Conservation (phyloP, 768 basidiomycete species). For the Hericium coralloides region DNA sequence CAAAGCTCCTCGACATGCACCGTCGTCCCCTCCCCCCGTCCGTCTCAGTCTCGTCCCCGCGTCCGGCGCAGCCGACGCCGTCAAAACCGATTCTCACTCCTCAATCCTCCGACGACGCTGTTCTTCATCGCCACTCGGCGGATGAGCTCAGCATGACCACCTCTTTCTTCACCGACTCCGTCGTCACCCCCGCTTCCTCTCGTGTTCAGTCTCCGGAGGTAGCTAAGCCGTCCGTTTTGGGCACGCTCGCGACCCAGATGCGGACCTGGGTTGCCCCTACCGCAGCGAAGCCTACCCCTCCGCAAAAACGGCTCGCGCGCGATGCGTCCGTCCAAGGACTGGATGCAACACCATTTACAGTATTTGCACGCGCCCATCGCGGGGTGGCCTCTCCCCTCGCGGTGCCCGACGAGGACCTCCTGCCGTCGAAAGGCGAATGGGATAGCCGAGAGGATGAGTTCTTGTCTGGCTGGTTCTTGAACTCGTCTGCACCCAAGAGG, state of each 20-base stretch:
- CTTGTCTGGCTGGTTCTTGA: slow-evolving; percentile 6
- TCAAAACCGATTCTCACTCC: slow-evolving; percentile 13
- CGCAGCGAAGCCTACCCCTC: background rate
- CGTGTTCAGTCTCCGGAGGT: background rate
- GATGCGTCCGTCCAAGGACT: slow-evolving; percentile 7
- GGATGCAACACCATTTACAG: slow-evolving; percentile 2
- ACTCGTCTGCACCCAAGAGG: background rate
- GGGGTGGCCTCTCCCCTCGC: slow-evolving; percentile 9
- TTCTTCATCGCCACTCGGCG: slow-evolving; percentile 8
- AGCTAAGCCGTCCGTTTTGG: slow-evolving; percentile 2
- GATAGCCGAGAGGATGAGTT: background rate
- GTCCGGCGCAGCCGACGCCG: slow-evolving; percentile 10
- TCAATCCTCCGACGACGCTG: slow-evolving; percentile 7
- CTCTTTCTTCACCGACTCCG: slow-evolving; percentile 17
- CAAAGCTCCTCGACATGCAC: slow-evolving; percentile 9
- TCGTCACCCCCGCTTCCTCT: slow-evolving; percentile 21
- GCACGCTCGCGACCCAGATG: slow-evolving; percentile 12
- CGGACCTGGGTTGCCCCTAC: slow-evolving; percentile 15
- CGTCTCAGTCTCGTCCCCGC: slow-evolving; percentile 7
- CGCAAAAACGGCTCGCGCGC: slow-evolving; percentile 2
- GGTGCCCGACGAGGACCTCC: slow-evolving; percentile 12
- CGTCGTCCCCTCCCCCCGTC: slow-evolving; percentile 11
- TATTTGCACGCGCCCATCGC: slow-evolving; percentile 6
- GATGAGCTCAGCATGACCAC: slow-evolving; percentile 12
- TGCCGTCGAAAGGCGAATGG: background rate